Percentiles rank a stretch among this genome's conserved stretches.
Evolutionary conservation across 768 basidiomycete genomes (phyloP).

Genomic region (Tricholoma matsutake): DNA sequence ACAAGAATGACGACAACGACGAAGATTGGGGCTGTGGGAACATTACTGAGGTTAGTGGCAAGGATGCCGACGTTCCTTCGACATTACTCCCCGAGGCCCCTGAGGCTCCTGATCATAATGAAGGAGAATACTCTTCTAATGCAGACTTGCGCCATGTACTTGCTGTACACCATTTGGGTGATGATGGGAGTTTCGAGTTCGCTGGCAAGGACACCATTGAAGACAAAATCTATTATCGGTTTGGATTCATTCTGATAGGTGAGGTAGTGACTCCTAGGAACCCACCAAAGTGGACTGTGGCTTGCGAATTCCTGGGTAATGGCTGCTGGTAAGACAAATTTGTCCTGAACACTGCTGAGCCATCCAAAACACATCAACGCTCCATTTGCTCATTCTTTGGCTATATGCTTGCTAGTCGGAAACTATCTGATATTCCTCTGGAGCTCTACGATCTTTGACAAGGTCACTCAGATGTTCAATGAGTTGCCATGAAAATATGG

Average conservation of each 20-base stretch:
- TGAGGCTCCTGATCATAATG: too few relatives aligned
- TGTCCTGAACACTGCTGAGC: neutral
- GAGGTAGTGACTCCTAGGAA: neutral
- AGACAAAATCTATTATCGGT: neutral
- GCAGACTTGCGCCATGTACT: too few relatives aligned
- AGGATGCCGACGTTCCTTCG: too few relatives aligned
- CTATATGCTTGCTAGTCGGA: neutral
- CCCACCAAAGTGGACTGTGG: neutral
- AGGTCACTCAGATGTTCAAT: neutral
- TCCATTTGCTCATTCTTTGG: constrained; percentile 3
- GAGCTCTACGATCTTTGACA: constrained; percentile 9
- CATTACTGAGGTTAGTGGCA: too few relatives aligned
- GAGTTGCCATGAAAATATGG: neutral
- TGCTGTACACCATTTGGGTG: too few relatives aligned
- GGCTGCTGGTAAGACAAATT: constrained; percentile 2
- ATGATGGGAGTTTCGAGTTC: too few relatives aligned
- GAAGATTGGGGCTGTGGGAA: too few relatives aligned
- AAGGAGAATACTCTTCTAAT: too few relatives aligned
- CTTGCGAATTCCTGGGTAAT: constrained; percentile 2
- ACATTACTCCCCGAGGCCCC: too few relatives aligned
- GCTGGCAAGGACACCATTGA: neutral
- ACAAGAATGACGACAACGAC: too few relatives aligned
- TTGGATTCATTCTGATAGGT: neutral
- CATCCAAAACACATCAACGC: neutral
- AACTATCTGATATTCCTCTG: neutral